Percentiles rank a stretch among this genome's conserved stretches.
Evolutionary conservation across 1,139 yeast species (phyloP).

Genomic region (Taphrina communis): DNA sequence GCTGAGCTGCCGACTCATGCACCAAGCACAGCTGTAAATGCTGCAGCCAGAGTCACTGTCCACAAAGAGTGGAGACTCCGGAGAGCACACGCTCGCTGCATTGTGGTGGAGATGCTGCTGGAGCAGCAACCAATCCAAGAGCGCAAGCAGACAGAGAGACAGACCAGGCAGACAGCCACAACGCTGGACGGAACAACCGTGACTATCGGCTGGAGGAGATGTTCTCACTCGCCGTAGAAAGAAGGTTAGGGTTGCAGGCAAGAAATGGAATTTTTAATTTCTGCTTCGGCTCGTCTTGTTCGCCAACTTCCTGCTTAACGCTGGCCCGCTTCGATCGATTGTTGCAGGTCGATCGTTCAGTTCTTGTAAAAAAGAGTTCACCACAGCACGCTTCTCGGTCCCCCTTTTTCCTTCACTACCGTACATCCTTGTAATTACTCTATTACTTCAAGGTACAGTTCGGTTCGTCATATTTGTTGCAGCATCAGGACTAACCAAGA

Average conservation of each 20-base stretch:
- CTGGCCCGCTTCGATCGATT: slow-evolving; percentile 13
- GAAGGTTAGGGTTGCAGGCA: slow-evolving; percentile 2
- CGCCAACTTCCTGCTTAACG: slow-evolving; percentile 3
- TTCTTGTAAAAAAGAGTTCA: slow-evolving; percentile 14
- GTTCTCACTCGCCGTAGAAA: no score
- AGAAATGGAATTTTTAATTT: slow-evolving; percentile 8
- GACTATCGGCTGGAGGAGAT: not conserved
- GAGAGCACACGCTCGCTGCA: no score
- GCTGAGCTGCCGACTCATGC: no score
- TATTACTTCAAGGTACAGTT: slow-evolving; percentile 8
- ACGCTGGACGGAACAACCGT: not conserved
- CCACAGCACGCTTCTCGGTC: slow-evolving; percentile 9
- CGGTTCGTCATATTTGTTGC: not conserved
- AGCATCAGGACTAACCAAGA: not conserved
- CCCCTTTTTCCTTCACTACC: slow-evolving; percentile 8
- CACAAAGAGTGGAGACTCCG: no score
- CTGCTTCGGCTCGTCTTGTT: slow-evolving; percentile 17
- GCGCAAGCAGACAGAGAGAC: no score
- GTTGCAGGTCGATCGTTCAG: not conserved
- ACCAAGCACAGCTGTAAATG: no score
- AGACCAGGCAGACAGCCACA: not conserved
- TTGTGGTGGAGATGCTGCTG: no score
- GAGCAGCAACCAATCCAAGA: no score
- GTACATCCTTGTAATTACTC: slow-evolving; percentile 9
- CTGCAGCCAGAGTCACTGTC: no score